phyloP scores from a whole-genome alignment of 2,329 filamentous ascomycete species.

The Fusarium keratoplasticum region DNA sequence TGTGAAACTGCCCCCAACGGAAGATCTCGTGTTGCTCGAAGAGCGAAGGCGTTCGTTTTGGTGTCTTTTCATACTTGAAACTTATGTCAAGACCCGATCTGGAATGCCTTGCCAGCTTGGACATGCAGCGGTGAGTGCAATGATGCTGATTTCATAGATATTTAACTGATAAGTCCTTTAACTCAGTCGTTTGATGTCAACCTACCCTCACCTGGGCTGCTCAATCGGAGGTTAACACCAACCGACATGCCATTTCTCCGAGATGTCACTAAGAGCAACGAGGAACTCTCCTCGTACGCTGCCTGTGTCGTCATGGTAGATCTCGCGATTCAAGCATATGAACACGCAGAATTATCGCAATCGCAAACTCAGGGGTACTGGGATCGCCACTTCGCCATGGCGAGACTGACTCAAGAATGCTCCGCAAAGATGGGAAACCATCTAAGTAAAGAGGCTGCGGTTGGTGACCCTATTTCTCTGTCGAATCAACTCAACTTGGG shows the following conservation, averaged over 20 bases:
- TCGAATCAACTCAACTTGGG: background rate
- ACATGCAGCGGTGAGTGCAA: background rate
- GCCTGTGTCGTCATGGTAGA: background rate
- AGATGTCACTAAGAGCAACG: background rate
- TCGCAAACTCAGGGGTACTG: background rate
- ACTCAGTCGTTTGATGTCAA: background rate
- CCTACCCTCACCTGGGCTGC: background rate
- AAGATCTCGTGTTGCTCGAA: background rate
- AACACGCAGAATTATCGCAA: background rate
- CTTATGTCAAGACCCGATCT: background rate
- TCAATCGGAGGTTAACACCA: fast-evolving
- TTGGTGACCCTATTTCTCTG: background rate
- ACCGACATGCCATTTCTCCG: background rate
- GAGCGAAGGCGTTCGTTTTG: background rate
- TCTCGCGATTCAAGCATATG: background rate
- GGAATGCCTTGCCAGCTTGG: background rate
- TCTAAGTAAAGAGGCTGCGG: background rate
- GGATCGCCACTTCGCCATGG: background rate
- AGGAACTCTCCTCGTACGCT: background rate
- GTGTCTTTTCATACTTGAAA: background rate
- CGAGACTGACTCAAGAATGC: background rate
- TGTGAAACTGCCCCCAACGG: background rate
- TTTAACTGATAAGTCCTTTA: background rate
- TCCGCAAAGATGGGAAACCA: background rate
- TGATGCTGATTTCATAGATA: background rate